phyloP scores from a whole-genome alignment of 1,284 basidiomycete genomes.

The Phenoliferia sp. region DNA sequence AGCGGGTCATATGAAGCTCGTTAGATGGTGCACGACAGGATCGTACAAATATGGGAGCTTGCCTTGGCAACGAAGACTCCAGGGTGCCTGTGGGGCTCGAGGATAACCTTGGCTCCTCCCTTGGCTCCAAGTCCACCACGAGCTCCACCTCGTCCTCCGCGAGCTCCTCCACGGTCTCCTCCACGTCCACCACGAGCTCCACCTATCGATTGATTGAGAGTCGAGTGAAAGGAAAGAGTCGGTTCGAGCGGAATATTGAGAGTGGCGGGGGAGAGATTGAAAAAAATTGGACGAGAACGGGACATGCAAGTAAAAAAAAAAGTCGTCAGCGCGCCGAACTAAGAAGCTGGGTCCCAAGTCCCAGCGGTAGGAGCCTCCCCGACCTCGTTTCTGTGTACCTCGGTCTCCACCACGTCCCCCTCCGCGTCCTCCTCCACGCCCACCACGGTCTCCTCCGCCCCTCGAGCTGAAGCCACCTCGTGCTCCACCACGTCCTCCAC shows the following conservation, averaged over 20 bases:
- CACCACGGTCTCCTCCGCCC: slow-evolving; percentile 50
- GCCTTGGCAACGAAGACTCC: slow-evolving; percentile 59
- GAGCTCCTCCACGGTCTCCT: slow-evolving; percentile 42
- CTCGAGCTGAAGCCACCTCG: slow-evolving; percentile 37
- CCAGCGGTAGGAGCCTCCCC: slow-evolving; percentile 42
- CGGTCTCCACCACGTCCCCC: neutral
- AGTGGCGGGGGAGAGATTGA: neutral
- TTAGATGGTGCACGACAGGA: neutral
- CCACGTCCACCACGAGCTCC: slow-evolving; percentile 52
- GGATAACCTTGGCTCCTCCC: slow-evolving; percentile 66
- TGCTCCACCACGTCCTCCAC: slow-evolving; percentile 48
- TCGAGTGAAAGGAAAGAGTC: no score
- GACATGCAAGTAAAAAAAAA: neutral
- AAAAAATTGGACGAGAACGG: neutral
- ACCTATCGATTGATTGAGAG: slow-evolving; percentile 22
- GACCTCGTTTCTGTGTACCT: neutral
- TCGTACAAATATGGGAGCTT: neutral
- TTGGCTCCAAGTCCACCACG: slow-evolving; percentile 51
- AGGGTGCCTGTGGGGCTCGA: slow-evolving; percentile 92
- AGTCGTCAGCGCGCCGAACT: neutral
- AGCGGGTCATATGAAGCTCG: neutral
- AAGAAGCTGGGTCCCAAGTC: neutral
- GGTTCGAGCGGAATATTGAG: neutral
- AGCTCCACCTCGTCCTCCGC: slow-evolving; percentile 39
- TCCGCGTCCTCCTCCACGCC: slow-evolving; percentile 47